Evolutionary conservation across 2,329 filamentous ascomycete species (phyloP).

Genomic region (Fusarium sp.): DNA sequence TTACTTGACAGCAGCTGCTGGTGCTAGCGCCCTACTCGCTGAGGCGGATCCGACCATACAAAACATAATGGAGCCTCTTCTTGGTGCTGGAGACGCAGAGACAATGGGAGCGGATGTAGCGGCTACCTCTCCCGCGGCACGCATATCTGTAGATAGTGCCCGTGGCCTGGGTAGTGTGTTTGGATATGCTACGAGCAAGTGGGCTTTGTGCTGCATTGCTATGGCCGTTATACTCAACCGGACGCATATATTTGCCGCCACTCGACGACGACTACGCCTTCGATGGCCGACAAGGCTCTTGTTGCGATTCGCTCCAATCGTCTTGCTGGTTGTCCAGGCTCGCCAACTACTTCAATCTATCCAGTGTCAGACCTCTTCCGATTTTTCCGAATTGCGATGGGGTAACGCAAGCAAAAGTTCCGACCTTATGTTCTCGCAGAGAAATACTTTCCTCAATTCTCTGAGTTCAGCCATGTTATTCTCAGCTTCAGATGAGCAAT

Average conservation of each 20-base stretch:
- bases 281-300: constrained; percentile 79
- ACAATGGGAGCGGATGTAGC: constrained; percentile 29
- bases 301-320: constrained; percentile 79
- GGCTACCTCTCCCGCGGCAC: constrained; percentile 53
- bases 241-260: constrained; percentile 93
- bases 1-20: constrained; percentile 39
- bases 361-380: constrained; percentile 88
- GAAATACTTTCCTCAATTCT: constrained; percentile 78
- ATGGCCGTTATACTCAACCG: constrained; percentile 92
- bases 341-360: constrained; percentile 83
- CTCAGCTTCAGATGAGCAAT: constrained; percentile 80
- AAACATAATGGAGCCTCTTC: constrained; percentile 51
- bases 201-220: constrained; percentile 89
- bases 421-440: constrained; percentile 78
- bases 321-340: constrained; percentile 78
- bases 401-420: constrained; percentile 75
- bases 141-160: constrained; percentile 70
- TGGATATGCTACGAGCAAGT: constrained; percentile 90
- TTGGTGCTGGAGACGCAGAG: constrained; percentile 30
- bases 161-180: constrained; percentile 88
- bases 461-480: constrained; percentile 81
- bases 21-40: constrained; percentile 41
- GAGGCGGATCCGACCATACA: constrained; percentile 46
- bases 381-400: constrained; percentile 79
- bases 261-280: constrained; percentile 82